Base-by-base conservation (phyloP, 2,329 filamentous ascomycete species). In the Xylariaceae sp. region DNA sequence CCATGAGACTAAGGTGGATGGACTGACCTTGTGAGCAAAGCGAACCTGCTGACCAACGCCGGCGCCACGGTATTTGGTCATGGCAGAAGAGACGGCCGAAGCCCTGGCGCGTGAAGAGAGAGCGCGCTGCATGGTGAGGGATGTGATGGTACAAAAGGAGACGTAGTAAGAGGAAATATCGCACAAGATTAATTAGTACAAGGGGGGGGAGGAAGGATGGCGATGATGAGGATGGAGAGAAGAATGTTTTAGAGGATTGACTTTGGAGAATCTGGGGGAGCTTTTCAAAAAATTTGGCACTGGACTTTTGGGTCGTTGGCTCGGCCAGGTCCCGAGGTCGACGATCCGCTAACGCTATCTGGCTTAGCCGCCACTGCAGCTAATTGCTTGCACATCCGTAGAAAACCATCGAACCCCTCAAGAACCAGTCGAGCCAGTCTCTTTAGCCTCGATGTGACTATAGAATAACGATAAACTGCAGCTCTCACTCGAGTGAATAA, bases 21-120 rank as follows among this genome's bases (percentile, higher is more conserved):
- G 31, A 61, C 66, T 55, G 80, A 95, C 90, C 89, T 97, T 97
- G 83, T 97, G 92, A 61, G 92, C 90, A 71, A 95, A 99, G 70
- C 94, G 84, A 72, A 95, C 83, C 78, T 97, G 92, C 73, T 95
- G 90, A 63, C 89, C 78, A 64, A 89, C 72, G 63, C 82, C 80
- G 65, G 81, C 73, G 66, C 76, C 74, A 65, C 85, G 83, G 71
- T 85, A 78, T 68, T 81, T 82, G 63, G 75, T 74, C 61, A 83
- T 75, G 55, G 80, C 81, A 69, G 86, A 81, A 58, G 84, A 86
- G 64, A 92, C 83, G 78, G 86, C 83, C 62, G 90, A 88, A 69
- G 89, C 85, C 77, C 90, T 81, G 66, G 87, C 78, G 70, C 83
- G 80, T 64, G 89, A 89, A 70, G 88, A 83, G 69, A 99, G 82